phyloP scores from a whole-genome alignment of 192 early-diverging fungal genomes.

The Piromyces finnis region DNA sequence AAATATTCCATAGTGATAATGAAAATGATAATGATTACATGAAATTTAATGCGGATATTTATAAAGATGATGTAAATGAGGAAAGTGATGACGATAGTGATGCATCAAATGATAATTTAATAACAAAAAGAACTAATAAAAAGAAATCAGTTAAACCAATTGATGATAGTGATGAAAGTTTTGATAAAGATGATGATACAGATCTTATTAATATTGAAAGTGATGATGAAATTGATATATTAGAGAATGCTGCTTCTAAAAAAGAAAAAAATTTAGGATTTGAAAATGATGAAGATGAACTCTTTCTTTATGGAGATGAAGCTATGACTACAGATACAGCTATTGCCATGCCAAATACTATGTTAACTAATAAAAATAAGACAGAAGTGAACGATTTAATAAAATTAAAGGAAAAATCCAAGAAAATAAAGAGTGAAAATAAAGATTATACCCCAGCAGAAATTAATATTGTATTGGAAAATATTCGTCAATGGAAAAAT shows the following conservation, averaged over 20 bases:
- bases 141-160: neutral
- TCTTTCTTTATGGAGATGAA: neutral
- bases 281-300: neutral
- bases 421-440: neutral
- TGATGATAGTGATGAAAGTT: neutral
- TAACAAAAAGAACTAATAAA: neutral
- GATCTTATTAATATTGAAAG: neutral
- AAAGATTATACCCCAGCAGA: neutral
- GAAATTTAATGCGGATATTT: neutral
- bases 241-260: neutral
- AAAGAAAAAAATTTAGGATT: neutral
- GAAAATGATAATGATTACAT: neutral
- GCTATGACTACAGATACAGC: neutral
- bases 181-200: neutral
- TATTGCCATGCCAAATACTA: neutral
- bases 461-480: neutral
- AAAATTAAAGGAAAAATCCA: neutral
- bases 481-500: neutral
- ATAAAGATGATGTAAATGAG: neutral
- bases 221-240: neutral
- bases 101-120: neutral
- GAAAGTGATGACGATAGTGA: neutral
- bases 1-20: neutral
- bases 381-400: neutral
- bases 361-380: neutral